These are phyloP conservation scores for Mrakia frigida DNA, from an alignment of 768 basidiomycete species.

Conservation along the genomic window DNA sequence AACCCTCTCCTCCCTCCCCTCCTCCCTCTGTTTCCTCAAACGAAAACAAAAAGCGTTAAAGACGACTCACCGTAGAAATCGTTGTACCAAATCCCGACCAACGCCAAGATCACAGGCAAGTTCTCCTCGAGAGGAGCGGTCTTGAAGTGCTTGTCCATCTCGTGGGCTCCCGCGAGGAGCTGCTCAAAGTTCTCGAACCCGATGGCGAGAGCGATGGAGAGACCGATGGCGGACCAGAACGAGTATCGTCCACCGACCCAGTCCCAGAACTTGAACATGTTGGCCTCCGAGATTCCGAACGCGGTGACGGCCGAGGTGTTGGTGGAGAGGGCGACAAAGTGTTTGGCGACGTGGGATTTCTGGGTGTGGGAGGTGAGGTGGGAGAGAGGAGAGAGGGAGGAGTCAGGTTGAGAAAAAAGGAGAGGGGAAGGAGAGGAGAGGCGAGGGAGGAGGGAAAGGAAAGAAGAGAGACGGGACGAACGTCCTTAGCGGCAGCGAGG, in stretches of 20 bases:
- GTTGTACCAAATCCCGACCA: slow-evolving; percentile 96
- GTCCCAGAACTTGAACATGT: slow-evolving; percentile 99
- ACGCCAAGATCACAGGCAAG: slow-evolving; percentile 82
- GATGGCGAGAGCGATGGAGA: slow-evolving; percentile 86
- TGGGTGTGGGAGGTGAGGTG: slow-evolving; percentile 27
- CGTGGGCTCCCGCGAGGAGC: slow-evolving; percentile 85
- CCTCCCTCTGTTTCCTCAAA: no score
- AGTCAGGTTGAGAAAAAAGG: not conserved
- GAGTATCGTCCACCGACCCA: slow-evolving; percentile 99
- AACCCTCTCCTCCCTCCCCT: not conserved
- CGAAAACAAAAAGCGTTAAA: no score
- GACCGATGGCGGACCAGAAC: slow-evolving; percentile 95
- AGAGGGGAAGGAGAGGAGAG: not conserved
- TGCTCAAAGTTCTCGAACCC: slow-evolving; percentile 91
- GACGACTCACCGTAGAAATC: slow-evolving; percentile 73
- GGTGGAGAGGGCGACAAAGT: slow-evolving; percentile 96
- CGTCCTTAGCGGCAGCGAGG: slow-evolving; percentile 70
- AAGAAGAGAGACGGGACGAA: slow-evolving; percentile 36
- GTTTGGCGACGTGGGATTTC: slow-evolving; percentile 90
- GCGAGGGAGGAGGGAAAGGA: not conserved
- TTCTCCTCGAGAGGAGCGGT: slow-evolving; percentile 81
- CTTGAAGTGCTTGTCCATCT: slow-evolving; percentile 96
- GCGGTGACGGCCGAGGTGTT: slow-evolving; percentile 88
- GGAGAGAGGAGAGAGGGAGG: not conserved
- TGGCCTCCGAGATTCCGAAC: slow-evolving; percentile 82